phyloP scores from a whole-genome alignment of 345 rosid species.

The Garcia nutans region DNA sequence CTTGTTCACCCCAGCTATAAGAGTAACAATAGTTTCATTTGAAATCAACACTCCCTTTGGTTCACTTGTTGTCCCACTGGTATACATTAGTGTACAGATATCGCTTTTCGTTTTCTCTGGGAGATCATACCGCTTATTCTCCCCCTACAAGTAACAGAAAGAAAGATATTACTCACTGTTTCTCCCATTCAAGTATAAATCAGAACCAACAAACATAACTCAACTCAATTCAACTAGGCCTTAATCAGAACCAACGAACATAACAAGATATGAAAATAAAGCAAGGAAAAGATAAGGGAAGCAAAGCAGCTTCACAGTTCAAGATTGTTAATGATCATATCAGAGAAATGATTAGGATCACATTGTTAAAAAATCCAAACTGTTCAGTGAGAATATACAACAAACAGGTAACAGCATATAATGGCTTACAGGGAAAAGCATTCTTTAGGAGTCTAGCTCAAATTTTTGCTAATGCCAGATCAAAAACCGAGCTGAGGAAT shows the following conservation, averaged over 20 bases:
- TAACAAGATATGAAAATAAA: not conserved
- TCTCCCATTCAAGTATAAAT: not conserved
- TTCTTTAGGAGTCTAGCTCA: not conserved
- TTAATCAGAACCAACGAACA: no score
- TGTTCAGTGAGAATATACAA: not conserved
- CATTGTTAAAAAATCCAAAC: not conserved
- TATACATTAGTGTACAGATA: constrained; percentile 93
- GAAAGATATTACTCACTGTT: not conserved
- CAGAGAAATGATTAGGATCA: not conserved
- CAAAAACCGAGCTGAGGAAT: not conserved
- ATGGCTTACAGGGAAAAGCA: not conserved
- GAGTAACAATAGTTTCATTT: constrained; percentile 75
- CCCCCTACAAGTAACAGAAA: constrained; percentile 52
- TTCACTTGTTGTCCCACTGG: constrained; percentile 99
- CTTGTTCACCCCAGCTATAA: constrained; percentile 68
- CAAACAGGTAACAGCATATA: not conserved
- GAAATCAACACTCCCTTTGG: constrained; percentile 97
- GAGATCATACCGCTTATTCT: constrained; percentile 59
- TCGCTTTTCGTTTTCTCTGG: constrained; percentile 77
- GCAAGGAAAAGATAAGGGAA: not conserved
- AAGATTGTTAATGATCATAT: not conserved
- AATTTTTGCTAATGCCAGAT: not conserved
- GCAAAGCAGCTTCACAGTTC: not conserved
- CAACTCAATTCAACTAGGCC: no score
- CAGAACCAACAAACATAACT: not conserved